phyloP scores from a whole-genome alignment of 495 filamentous ascomycete genomes.

The Pyrenopolyporus hunteri region DNA sequence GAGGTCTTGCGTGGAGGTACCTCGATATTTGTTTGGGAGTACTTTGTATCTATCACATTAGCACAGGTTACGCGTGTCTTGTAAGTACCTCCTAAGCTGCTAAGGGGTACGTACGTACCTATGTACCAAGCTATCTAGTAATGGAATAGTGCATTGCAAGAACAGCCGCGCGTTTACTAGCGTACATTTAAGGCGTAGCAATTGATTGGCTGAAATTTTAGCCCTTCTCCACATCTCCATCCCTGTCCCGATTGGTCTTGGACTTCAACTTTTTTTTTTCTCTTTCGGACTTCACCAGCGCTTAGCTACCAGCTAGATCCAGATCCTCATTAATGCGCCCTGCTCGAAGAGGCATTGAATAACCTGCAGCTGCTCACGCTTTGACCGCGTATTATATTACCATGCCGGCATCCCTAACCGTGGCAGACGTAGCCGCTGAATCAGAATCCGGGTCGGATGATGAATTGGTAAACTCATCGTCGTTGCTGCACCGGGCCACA shows the following conservation, averaged over 20 bases:
- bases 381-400: conserved; percentile 12
- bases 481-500: background rate
- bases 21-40: too few relatives aligned
- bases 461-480: conserved; percentile 22
- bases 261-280: conserved; percentile 22
- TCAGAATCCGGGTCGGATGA: conserved; percentile 37
- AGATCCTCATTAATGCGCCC: conserved; percentile 9
- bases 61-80: too few relatives aligned
- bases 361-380: conserved; percentile 7
- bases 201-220: conserved; percentile 16
- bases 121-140: background rate
- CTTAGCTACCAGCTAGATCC: background rate
- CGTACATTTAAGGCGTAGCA: background rate
- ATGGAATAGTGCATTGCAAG: conserved; percentile 6
- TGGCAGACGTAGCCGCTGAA: conserved; percentile 27
- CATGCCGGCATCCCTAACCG: conserved; percentile 28
- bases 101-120: too few relatives aligned
- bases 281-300: conserved; percentile 25
- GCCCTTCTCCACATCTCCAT: conserved; percentile 18
- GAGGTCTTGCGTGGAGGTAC: too few relatives aligned
- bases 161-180: conserved; percentile 38
- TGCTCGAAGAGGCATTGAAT: conserved; percentile 13
- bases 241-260: conserved; percentile 16
- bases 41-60: too few relatives aligned
- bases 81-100: too few relatives aligned